These are phyloP conservation scores for Dissophora globulifera DNA, from an alignment of 192 early-diverging fungal species.

Conservation along the genomic window DNA sequence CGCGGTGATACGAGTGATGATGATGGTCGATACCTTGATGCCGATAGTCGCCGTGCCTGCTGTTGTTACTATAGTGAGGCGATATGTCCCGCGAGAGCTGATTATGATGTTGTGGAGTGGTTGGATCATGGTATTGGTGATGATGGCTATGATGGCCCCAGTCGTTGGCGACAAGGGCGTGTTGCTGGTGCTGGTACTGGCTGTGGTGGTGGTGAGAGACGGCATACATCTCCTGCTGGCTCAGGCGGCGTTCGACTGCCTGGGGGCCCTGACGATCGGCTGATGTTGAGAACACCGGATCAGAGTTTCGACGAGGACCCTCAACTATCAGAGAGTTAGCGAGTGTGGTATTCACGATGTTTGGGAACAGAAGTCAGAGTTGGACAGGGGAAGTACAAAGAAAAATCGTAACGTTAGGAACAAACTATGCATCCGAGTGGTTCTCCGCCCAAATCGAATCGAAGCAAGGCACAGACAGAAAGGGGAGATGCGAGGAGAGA, in stretches of 20 bases:
- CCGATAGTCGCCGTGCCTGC: slow-evolving; percentile 3
- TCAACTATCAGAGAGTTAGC: slow-evolving; percentile 9
- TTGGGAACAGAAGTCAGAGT: no score
- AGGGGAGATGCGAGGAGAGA: neutral
- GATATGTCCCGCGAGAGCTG: no score
- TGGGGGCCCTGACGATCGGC: slow-evolving; percentile 10
- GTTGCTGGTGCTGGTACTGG: no score
- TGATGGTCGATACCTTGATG: slow-evolving; percentile 1
- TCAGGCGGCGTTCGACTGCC: slow-evolving; percentile 24
- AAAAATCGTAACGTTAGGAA: neutral
- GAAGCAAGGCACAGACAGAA: no score
- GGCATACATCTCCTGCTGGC: slow-evolving; percentile 33
- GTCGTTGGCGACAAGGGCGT: no score
- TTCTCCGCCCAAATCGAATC: no score
- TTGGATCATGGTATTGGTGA: slow-evolving; percentile 6
- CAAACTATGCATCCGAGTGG: no score
- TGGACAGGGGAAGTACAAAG: neutral
- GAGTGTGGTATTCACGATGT: no score
- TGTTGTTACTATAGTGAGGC: slow-evolving; percentile 6
- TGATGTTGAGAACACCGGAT: slow-evolving; percentile 17
- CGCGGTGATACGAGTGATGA: no score
- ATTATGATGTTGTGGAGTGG: slow-evolving; percentile 15
- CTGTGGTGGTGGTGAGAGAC: neutral
- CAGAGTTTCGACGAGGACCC: slow-evolving; percentile 24
- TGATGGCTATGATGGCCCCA: no score